These are phyloP conservation scores for Tolypocladium tropicale DNA, from an alignment of 2,329 filamentous ascomycete genomes.

Conservation along the genomic window DNA sequence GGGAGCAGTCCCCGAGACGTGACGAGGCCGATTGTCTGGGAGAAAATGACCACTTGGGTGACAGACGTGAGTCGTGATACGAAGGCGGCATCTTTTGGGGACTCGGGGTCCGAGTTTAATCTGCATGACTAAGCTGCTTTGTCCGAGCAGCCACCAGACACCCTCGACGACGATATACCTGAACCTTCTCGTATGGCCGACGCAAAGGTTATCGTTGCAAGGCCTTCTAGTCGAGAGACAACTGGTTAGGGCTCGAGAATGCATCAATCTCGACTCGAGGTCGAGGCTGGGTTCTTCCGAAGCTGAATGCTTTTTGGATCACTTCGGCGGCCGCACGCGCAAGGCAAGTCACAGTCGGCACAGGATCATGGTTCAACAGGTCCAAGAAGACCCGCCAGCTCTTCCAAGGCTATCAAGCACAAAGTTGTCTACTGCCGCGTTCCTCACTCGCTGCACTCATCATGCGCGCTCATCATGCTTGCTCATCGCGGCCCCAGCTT, in stretches of 20 bases:
- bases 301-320: too few species aligned
- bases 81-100: neutral
- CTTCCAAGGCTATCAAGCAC: neutral
- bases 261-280: too few species aligned
- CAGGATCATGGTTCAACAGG: neutral
- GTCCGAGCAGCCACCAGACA: too few species aligned
- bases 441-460: neutral
- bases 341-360: neutral
- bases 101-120: neutral
- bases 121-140: neutral
- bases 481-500: slow-evolving; percentile 80
- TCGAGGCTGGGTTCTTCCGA: too few species aligned
- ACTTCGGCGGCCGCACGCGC: too few species aligned
- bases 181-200: too few species aligned
- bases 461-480: too few species aligned
- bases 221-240: too few species aligned
- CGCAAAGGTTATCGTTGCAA: too few species aligned
- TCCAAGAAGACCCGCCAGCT: neutral
- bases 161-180: too few species aligned
- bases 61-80: neutral
- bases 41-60: neutral
- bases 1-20: neutral
- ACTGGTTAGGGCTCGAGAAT: too few species aligned
- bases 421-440: neutral
- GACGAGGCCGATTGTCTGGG: neutral